phyloP scores from a whole-genome alignment of 2,329 filamentous ascomycete genomes.

The Verticillium longisporum region DNA sequence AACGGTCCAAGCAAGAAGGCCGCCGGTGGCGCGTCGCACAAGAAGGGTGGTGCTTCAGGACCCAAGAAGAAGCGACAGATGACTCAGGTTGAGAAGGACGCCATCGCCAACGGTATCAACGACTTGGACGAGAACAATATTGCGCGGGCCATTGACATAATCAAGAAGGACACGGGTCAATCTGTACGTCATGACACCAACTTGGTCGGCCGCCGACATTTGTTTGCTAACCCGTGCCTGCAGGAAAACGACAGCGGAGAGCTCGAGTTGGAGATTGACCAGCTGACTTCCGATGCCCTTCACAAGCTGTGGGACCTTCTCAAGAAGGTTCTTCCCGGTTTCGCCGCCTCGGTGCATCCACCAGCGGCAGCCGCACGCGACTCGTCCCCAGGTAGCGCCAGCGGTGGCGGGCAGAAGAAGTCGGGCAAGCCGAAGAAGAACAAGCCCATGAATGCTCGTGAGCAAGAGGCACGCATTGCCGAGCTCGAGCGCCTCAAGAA shows the following conservation, averaged over 20 bases:
- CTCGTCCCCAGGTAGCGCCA: slow-evolving; percentile 23
- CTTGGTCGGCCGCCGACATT: slow-evolving; percentile 8
- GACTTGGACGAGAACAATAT: slow-evolving; percentile 74
- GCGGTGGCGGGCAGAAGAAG: slow-evolving; percentile 19
- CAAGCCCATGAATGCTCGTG: slow-evolving; percentile 66
- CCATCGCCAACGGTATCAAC: slow-evolving; percentile 81
- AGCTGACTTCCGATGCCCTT: slow-evolving; percentile 48
- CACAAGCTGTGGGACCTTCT: slow-evolving; percentile 42
- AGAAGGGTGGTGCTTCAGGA: slow-evolving; percentile 36
- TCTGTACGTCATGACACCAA: slow-evolving; percentile 48
- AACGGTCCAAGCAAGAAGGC: slow-evolving; percentile 35
- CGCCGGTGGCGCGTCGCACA: slow-evolving; percentile 21
- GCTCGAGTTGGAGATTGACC: slow-evolving; percentile 53
- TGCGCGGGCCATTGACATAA: slow-evolving; percentile 76
- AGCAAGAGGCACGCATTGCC: slow-evolving; percentile 61
- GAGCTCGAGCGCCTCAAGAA: slow-evolving; percentile 49
- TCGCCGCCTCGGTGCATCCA: slow-evolving; percentile 11
- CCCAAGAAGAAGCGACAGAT: slow-evolving; percentile 49
- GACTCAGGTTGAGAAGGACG: slow-evolving; percentile 78
- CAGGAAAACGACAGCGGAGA: slow-evolving; percentile 54
- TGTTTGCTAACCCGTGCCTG: slow-evolving; percentile 2
- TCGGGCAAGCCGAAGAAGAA: slow-evolving; percentile 60
- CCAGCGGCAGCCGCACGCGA: slow-evolving; percentile 6
- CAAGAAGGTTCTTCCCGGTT: slow-evolving; percentile 32
- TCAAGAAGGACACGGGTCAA: slow-evolving; percentile 76